Evolutionary conservation across 306 rosid genomes (phyloP).

Genomic region (Benincasa hispida): DNA sequence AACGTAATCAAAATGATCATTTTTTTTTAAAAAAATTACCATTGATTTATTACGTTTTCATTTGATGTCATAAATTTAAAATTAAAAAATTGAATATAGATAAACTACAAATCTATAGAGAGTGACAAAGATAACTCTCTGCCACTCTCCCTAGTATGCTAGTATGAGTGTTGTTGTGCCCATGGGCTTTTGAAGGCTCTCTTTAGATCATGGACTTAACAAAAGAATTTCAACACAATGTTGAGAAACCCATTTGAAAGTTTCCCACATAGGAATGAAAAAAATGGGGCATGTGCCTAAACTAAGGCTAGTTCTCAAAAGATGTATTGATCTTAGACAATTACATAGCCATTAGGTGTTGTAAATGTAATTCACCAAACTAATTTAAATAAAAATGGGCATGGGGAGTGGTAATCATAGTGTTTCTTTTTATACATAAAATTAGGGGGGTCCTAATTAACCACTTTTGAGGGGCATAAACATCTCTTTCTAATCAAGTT

Average conservation of each 20-base stretch:
- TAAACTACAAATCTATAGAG: too few species aligned
- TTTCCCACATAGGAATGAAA: not conserved
- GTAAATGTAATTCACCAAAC: not conserved
- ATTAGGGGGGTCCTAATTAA: not conserved
- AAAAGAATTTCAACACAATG: too few species aligned
- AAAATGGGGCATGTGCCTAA: not conserved
- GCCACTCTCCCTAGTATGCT: not conserved
- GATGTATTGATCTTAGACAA: not conserved
- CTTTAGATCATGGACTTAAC: not conserved
- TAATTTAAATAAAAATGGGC: not conserved
- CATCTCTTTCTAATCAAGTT: not conserved
- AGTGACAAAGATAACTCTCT: too few species aligned
- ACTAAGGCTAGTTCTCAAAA: too few species aligned
- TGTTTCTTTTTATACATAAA: not conserved
- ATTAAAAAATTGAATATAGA: too few species aligned
- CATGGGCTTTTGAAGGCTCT: not conserved
- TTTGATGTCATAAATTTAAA: too few species aligned
- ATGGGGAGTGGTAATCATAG: not conserved
- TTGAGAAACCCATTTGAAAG: not conserved
- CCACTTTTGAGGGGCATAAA: not conserved
- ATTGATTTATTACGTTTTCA: too few species aligned
- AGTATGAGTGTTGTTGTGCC: not conserved
- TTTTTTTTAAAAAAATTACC: too few species aligned
- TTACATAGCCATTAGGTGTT: not conserved
- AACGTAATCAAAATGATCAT: too few species aligned